These are phyloP conservation scores for Escallonia herrerae DNA, from an alignment of 129 eudicot species.

Conservation along the genomic window DNA sequence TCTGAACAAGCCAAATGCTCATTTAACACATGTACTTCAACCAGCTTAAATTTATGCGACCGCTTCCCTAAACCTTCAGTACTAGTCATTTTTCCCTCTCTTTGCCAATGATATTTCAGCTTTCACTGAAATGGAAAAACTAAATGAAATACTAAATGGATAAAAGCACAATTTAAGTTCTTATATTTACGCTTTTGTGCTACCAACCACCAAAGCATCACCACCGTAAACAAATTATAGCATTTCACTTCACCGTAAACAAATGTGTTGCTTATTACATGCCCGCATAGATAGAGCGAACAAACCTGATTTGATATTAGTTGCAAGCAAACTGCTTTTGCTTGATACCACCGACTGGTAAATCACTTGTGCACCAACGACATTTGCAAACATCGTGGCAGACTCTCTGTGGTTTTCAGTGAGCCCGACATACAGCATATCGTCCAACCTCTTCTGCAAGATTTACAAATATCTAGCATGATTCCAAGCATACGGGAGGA, in stretches of 20 bases:
- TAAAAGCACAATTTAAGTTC: neutral
- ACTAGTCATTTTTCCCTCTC: too few species aligned
- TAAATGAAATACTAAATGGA: too few species aligned
- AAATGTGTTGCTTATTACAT: too few species aligned
- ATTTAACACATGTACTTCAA: too few species aligned
- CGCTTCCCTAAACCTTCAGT: too few species aligned
- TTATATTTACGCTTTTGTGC: neutral
- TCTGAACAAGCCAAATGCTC: too few species aligned
- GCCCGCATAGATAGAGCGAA: too few species aligned
- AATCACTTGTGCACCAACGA: conserved; percentile 86
- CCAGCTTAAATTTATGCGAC: too few species aligned
- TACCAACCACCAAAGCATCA: neutral
- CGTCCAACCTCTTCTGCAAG: conserved; percentile 86
- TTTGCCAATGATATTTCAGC: too few species aligned
- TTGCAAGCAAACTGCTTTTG: conserved; percentile 21
- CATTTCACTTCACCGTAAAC: neutral
- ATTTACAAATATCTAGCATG: conserved; percentile 33
- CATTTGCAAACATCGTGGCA: conserved; percentile 74
- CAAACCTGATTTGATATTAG: conserved; percentile 42
- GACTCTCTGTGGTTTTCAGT: conserved; percentile 88
- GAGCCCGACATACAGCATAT: conserved; percentile 92
- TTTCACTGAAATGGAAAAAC: too few species aligned
- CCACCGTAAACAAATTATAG: too few species aligned
- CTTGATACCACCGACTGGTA: conserved; percentile 44
- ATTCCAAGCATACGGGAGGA: conserved; percentile 8